Conservation (phyloP, 2,329 filamentous ascomycete genomes). For the Cryphonectria nitschkei region DNA sequence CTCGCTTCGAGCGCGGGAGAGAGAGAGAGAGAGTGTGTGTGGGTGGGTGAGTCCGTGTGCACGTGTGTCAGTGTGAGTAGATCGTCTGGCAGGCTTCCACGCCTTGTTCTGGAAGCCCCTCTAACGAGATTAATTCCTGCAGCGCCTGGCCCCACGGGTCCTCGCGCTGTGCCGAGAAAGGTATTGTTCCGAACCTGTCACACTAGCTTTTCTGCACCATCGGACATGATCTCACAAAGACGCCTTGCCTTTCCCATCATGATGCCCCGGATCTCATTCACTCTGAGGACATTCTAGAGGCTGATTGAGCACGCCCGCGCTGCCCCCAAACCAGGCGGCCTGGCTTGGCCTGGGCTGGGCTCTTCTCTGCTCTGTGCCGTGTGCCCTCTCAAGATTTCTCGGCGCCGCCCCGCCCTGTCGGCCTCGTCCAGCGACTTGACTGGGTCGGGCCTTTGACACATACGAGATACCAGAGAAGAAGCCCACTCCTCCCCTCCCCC, state of each 20-base stretch:
- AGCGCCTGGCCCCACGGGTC: slow-evolving; percentile 23
- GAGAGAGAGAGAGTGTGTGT: background rate
- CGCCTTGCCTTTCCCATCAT: slow-evolving; percentile 14
- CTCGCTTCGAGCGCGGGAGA: slow-evolving; percentile 1
- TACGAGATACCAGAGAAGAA: background rate
- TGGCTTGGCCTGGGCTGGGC: background rate
- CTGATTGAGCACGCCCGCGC: background rate
- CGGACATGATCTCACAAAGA: slow-evolving; percentile 10
- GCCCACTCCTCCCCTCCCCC: too few relatives aligned
- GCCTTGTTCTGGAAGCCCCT: slow-evolving; percentile 27
- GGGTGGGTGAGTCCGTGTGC: too few relatives aligned
- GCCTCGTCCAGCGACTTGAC: background rate
- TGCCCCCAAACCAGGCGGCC: background rate
- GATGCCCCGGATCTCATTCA: background rate
- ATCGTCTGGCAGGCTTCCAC: slow-evolving; percentile 22
- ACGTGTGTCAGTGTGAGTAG: background rate
- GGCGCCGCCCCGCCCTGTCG: background rate
- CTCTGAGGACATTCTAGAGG: background rate
- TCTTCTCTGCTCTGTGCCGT: background rate
- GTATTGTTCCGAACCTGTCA: slow-evolving; percentile 23
- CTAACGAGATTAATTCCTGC: slow-evolving; percentile 20
- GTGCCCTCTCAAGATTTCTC: background rate
- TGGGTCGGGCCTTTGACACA: background rate
- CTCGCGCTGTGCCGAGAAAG: slow-evolving; percentile 27
- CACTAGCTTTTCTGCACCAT: slow-evolving; percentile 16